Conservation (phyloP, 805 yeast species). For the Blastobotrys peoriensis region DNA sequence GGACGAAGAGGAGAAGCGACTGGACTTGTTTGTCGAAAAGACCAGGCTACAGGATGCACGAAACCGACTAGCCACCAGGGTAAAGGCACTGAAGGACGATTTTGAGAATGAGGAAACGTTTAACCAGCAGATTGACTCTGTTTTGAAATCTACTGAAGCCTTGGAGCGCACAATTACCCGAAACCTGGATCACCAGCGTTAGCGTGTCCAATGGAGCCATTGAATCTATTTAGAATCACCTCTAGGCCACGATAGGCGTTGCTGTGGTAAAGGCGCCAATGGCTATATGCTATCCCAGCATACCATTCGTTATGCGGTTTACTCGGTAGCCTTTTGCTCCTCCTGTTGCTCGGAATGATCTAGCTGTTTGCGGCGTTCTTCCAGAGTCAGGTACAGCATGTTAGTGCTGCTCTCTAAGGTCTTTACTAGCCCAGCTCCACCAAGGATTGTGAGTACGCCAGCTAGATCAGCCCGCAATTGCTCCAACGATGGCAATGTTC, state of each 20-base stretch:
- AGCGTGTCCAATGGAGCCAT: no score
- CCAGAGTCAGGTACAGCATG: slow-evolving; percentile 66
- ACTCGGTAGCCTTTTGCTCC: neutral
- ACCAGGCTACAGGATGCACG: slow-evolving; percentile 15
- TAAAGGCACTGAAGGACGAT: slow-evolving; percentile 15
- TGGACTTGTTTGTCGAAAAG: slow-evolving; percentile 19
- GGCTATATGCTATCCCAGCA: no score
- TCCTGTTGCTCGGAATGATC: slow-evolving; percentile 15
- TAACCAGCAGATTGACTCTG: slow-evolving; percentile 7
- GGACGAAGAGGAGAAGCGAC: slow-evolving; percentile 22
- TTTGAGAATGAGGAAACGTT: slow-evolving; percentile 12
- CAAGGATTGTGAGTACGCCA: slow-evolving; percentile 73
- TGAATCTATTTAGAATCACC: no score
- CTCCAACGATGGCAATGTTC: slow-evolving; percentile 64
- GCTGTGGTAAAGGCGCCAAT: no score
- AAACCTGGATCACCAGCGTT: no score
- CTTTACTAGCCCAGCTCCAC: slow-evolving; percentile 85
- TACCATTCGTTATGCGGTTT: no score
- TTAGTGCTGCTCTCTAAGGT: slow-evolving; percentile 70
- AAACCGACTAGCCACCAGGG: slow-evolving; percentile 10
- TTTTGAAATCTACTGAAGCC: neutral
- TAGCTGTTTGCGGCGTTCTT: slow-evolving; percentile 48
- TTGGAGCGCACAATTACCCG: no score
- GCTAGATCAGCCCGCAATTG: slow-evolving; percentile 76
- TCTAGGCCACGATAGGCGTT: no score